These are phyloP conservation scores for Aspergillus persii DNA, from an alignment of 2,329 filamentous ascomycete genomes.

Conservation along the genomic window DNA sequence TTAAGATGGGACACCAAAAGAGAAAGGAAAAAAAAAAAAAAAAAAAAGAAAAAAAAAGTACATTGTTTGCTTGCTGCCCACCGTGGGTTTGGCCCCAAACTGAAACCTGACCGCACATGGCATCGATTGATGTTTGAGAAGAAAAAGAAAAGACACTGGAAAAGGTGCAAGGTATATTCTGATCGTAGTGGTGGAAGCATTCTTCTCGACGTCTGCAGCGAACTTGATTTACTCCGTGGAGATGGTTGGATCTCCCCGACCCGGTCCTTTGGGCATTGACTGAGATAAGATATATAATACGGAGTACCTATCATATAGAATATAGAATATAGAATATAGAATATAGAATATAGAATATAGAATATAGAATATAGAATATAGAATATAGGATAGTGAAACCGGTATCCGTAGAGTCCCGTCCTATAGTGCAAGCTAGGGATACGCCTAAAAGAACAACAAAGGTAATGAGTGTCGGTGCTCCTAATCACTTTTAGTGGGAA, in stretches of 20 bases:
- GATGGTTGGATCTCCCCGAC: not conserved
- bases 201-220: no score
- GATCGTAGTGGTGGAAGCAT: no score
- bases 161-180: not conserved
- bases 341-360: no score
- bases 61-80: conserved; percentile 1
- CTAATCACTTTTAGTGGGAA: not conserved
- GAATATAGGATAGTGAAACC: no score
- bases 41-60: not conserved
- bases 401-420: no score
- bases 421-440: not conserved
- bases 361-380: no score
- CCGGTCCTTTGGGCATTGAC: not conserved
- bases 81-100: not conserved
- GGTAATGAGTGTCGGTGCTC: not conserved
- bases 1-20: no score
- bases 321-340: no score
- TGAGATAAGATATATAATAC: not conserved
- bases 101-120: conserved; percentile 4
- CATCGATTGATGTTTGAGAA: not conserved
- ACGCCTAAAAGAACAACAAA: not conserved
- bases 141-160: not conserved
- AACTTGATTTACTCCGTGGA: not conserved
- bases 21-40: not conserved
- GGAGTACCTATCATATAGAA: no score